Evolutionary conservation across 2,329 filamentous ascomycete species (phyloP).

Genomic region (Xylariaceae sp.): DNA sequence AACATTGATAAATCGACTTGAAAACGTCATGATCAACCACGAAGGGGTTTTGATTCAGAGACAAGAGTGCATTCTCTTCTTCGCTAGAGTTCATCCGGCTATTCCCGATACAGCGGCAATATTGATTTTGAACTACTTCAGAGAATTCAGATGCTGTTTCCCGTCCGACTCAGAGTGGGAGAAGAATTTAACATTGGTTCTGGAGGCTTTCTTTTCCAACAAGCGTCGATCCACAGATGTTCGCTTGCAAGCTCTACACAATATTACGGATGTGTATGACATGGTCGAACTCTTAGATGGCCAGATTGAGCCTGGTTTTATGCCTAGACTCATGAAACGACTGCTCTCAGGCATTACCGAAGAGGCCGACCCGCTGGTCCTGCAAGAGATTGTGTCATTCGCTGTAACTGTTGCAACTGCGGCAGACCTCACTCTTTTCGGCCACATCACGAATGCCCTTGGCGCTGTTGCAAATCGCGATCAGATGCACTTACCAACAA

Average conservation of each 20-base stretch:
- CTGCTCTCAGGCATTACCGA: conserved; percentile 57
- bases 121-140: conserved; percentile 63
- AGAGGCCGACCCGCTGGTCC: conserved; percentile 61
- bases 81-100: conserved; percentile 56
- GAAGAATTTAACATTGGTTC: conserved; percentile 54
- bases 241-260: conserved; percentile 57
- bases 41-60: conserved; percentile 52
- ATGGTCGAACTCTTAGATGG: conserved; percentile 56
- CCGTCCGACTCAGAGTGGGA: conserved; percentile 69
- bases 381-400: conserved; percentile 62
- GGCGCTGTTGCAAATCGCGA: conserved; percentile 46
- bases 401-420: conserved; percentile 60
- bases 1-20: conserved; percentile 44
- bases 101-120: conserved; percentile 62
- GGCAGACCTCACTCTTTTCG: conserved; percentile 55
- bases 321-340: conserved; percentile 55
- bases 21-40: conserved; percentile 42
- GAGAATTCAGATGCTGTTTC: conserved; percentile 65
- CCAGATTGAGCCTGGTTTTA: conserved; percentile 52
- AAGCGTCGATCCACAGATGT: conserved; percentile 56
- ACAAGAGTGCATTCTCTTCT: conserved; percentile 63
- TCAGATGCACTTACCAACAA: conserved; percentile 38
- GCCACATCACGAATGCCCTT: conserved; percentile 51
- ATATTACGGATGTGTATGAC: conserved; percentile 56
- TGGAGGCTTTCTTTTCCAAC: conserved; percentile 62